A percentile compares a stretch with the other conserved stretches of the same genome.
Conservation (phyloP, 2,329 filamentous ascomycete genomes). For the Ceratocystiopsis brevicomis region DNA sequence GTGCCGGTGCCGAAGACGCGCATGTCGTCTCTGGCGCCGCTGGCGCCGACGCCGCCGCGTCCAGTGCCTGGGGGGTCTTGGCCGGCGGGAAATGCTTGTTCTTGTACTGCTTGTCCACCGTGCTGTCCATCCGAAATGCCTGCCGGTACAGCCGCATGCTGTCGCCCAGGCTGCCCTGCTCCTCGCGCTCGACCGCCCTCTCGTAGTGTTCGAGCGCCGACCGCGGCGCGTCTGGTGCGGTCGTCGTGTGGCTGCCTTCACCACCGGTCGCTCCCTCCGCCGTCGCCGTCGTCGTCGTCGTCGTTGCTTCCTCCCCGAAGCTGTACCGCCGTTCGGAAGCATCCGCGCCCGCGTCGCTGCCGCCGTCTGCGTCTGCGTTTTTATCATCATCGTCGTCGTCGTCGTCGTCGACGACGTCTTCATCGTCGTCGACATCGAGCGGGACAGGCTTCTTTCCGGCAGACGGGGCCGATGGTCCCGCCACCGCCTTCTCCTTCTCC, state of each 20-base stretch:
- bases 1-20: background rate
- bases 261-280: conserved; percentile 4
- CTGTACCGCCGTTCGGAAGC: no score
- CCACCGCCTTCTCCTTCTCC: conserved; percentile 1
- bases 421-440: conserved; percentile 19
- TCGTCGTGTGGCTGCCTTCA: background rate
- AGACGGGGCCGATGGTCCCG: conserved; percentile 5
- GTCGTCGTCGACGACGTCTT: conserved; percentile 21
- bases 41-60: conserved; percentile 1
- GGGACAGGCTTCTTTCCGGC: conserved; percentile 10
- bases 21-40: background rate
- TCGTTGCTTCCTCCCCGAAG: conserved; percentile 3
- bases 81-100: conserved; percentile 69
- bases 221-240: conserved; percentile 28
- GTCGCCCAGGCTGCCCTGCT: conserved; percentile 68
- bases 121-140: conserved; percentile 75
- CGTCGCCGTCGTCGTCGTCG: background rate
- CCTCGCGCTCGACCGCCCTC: conserved; percentile 74
- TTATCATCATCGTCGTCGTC: conserved; percentile 16
- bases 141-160: conserved; percentile 76
- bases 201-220: conserved; percentile 89
- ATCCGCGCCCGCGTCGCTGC: no score
- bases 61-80: background rate
- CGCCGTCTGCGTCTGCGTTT: no score
- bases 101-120: conserved; percentile 71